phyloP scores from a whole-genome alignment of 345 rosid genomes.

The Erodium maritimum region DNA sequence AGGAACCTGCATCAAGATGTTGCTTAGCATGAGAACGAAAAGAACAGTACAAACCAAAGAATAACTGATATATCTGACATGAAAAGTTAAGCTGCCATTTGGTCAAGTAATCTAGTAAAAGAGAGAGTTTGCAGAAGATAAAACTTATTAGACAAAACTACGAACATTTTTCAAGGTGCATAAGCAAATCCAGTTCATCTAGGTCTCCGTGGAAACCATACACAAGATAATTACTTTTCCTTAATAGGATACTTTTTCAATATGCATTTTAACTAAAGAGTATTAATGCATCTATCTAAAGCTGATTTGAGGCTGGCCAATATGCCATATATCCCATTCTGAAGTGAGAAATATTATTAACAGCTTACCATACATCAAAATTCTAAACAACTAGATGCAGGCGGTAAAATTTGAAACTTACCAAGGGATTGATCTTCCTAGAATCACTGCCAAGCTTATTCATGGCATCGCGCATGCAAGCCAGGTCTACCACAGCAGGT shows the following conservation, averaged over 20 bases:
- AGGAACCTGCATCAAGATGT: slow-evolving; percentile 52
- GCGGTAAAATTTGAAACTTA: slow-evolving; percentile 9
- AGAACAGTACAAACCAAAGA: not conserved
- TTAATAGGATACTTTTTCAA: no score
- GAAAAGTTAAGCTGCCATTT: not conserved
- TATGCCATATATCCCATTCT: not conserved
- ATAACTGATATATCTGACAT: no score
- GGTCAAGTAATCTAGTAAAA: not conserved
- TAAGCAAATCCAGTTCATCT: no score
- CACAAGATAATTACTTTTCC: not conserved
- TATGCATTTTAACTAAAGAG: not conserved
- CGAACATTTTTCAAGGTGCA: not conserved
- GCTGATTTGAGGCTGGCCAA: not conserved
- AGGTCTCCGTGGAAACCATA: not conserved
- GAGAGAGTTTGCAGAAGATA: not conserved
- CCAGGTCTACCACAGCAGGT: slow-evolving; percentile 97
- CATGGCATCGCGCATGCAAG: slow-evolving; percentile 99
- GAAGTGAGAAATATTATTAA: not conserved
- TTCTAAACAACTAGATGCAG: not conserved
- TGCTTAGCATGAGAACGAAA: not conserved
- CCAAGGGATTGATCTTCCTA: slow-evolving; percentile 85
- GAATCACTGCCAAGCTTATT: slow-evolving; percentile 78
- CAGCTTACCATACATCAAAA: not conserved
- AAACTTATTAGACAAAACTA: not conserved
- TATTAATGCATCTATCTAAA: not conserved